These are phyloP conservation scores for Ruellia speciosa DNA, from an alignment of 305 asterid genomes.

Conservation along the genomic window DNA sequence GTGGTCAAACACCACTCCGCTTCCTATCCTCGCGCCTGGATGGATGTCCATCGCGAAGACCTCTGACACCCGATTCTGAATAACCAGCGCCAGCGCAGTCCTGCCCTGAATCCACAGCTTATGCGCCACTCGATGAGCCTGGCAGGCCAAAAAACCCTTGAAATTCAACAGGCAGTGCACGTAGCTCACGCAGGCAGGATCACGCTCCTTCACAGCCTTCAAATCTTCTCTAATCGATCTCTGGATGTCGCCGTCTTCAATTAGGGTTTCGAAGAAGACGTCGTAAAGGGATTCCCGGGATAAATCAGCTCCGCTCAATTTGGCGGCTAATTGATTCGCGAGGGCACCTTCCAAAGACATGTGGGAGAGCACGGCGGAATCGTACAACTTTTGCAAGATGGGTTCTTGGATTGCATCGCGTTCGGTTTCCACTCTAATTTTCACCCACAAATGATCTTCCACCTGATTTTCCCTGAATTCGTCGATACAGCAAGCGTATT, in stretches of 20 bases:
- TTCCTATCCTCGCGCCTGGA: conserved; percentile 41
- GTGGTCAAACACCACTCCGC: conserved; percentile 38
- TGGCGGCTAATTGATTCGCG: conserved; percentile 31
- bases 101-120: conserved; percentile 30
- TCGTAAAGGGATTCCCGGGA: conserved; percentile 29
- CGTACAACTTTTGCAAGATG: conserved; percentile 25
- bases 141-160: conserved; percentile 40
- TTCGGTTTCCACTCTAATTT: conserved; percentile 30
- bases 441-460: conserved; percentile 31
- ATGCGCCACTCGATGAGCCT: conserved; percentile 42
- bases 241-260: conserved; percentile 22
- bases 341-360: conserved; percentile 31
- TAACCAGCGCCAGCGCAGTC: conserved; percentile 27
- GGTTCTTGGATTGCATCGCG: conserved; percentile 28
- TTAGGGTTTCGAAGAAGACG: conserved; percentile 22
- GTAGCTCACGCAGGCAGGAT: conserved; percentile 39
- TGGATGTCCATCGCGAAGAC: conserved; percentile 47
- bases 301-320: conserved; percentile 19
- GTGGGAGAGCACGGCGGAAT: conserved; percentile 28
- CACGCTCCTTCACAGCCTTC: conserved; percentile 34
- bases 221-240: conserved; percentile 27
- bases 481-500: too few species aligned
- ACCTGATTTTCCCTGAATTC: neutral
- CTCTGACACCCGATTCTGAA: conserved; percentile 39
- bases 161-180: conserved; percentile 36